Evolutionary conservation across 805 yeast genomes (phyloP), one percentile per base, ranked within the genome.

Genomic region (Pichia membranifaciens): DNA sequence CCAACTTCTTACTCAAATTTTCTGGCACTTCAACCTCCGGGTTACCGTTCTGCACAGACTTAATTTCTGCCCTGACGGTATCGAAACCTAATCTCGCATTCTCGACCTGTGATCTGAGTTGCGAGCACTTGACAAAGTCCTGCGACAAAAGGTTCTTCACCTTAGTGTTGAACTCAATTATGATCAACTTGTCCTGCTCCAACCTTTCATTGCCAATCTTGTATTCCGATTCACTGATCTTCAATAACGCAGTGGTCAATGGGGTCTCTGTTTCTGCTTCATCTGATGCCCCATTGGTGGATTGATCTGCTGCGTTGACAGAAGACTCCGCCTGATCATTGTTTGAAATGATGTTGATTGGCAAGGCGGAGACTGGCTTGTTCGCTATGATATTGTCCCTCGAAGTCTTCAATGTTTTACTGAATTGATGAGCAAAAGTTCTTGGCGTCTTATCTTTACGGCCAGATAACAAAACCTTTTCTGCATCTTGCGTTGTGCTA

Each of bases 401-500:
- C 41, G 82, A 76, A 47, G 69, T 72, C 37, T 67, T 66, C 25
- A 82, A 75, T 37, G 83, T 72, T 51, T 75, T 77, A 9, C 83
- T 68, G 49, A 85, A 72, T 49, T 85, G 87, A 49, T 86, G 88
- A 34, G 82, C 76, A 60, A 86, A 78, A 2, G 93, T 84, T 67
- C 82, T 82, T 48, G 89, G 88, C 34, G 79, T 52, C 38, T 57
- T 55, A 29, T 59, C 63, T 42, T 68, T 59, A 7, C 67, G 50
- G 5, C 68, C 50, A 7, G 71, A 53, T 36, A 66, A 53, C 51
- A 81, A 68, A 29, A 79, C 67, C 47, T 75, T 74, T 60, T 82
- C 87, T 51, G 82, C 80, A 53, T 82, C 88, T 54, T 77, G 79
- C 0, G 86, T 82, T 21, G 81, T 74, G 3, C 78, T 68, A n/a